Base-by-base conservation (phyloP, 371 early-diverging fungal species). In the Rozella allomycis region DNA sequence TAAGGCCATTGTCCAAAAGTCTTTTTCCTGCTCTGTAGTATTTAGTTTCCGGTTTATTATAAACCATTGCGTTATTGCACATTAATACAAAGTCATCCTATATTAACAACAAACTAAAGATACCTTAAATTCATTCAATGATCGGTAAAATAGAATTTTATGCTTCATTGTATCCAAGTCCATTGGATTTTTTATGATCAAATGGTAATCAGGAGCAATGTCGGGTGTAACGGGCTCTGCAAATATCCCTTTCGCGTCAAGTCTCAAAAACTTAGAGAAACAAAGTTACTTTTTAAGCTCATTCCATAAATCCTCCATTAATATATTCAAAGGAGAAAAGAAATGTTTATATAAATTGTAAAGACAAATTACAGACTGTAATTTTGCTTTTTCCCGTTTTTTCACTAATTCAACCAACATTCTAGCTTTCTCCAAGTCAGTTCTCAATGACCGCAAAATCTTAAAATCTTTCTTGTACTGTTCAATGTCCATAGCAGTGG, bases 391-490 rank as follows among this genome's bases (percentile, higher is more conserved):
- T 42, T 93, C 91, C 1, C 94, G 64, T 20, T 78, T 75, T 20
- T 76, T 65, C 8, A 90, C 78, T 34, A 78, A 63, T 40, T 91
- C 87, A 0, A 68, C 58, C 25, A 86, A 51, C 51, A 78, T 58
- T 17, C 87, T 67, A n/a, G 86, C 72, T 20, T 67, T 61, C 42
- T 86, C 87, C 17, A 91, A 52, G 47, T 85, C 84, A 11, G 67
- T 67, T 16, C 88, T 66, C n/a, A 91, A 30, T 3, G 52, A 37
- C n/a, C 40, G n/a, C 12, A n/a, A 21, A 26, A 12, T 25, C 31
- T 41, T 12, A 49, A 26, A 12, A 28, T 26, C 38, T 43, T 40
- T 31, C 17, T 7, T 12, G 42, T 37, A 30, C 45, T 55, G 21
- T 40, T 42, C 38, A 1, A 41, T 52, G 28, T 51, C 54, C 40